A percentile compares a stretch with the other conserved stretches of the same genome.
Conservation (phyloP, 306 rosid species). For the Ormosia emarginata region DNA sequence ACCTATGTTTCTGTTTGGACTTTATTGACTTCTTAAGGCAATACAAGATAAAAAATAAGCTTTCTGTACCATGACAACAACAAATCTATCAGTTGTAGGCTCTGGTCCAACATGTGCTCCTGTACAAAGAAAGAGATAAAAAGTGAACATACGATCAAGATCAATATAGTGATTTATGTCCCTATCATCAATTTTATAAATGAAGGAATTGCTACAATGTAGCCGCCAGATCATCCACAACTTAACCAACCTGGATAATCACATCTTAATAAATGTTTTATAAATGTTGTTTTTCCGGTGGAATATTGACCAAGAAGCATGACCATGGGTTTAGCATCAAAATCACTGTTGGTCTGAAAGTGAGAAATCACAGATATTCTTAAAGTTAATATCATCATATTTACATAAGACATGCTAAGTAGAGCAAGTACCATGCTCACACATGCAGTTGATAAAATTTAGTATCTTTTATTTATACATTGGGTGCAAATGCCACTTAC, state of each 20-base stretch:
- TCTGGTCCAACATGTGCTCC: constrained; percentile 99
- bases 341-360: constrained; percentile 70
- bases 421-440: neutral
- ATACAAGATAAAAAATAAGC: neutral
- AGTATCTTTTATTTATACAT: neutral
- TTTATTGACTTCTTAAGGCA: neutral
- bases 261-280: constrained; percentile 77
- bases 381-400: constrained; percentile 6
- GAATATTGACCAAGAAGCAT: constrained; percentile 99
- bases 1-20: neutral
- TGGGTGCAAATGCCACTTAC: constrained; percentile 44
- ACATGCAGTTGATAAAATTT: neutral
- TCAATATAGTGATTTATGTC: neutral
- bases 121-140: constrained; percentile 22
- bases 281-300: constrained; percentile 94
- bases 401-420: neutral
- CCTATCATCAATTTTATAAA: neutral
- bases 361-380: constrained; percentile 7
- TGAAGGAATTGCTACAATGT: neutral
- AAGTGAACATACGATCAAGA: neutral
- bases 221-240: neutral
- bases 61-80: constrained; percentile 80
- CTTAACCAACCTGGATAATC: constrained; percentile 78
- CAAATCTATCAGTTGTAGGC: constrained; percentile 97
- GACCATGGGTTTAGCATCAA: constrained; percentile 99